Percentiles rank a stretch among this genome's conserved stretches.
These are phyloP conservation scores for Saitozyma podzolica DNA, from an alignment of 768 basidiomycete genomes.

Conservation along the genomic window DNA sequence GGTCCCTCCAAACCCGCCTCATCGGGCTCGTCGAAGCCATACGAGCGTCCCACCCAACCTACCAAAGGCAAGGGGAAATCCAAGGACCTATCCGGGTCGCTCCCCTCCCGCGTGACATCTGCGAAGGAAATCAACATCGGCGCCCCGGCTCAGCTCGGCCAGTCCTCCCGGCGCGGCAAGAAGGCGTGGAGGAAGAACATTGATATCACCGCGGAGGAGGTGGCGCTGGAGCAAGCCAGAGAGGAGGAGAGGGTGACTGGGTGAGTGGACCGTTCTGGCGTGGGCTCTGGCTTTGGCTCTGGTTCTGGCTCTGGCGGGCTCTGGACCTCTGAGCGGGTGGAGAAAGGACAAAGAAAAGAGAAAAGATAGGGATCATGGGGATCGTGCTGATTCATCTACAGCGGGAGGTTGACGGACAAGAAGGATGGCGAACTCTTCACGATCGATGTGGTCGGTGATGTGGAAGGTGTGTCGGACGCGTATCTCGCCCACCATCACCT, in stretches of 20 bases:
- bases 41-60: background rate
- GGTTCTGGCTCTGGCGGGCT: no score
- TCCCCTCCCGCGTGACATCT: background rate
- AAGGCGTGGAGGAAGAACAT: slow-evolving; percentile 92
- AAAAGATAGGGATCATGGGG: no score
- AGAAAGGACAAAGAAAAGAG: background rate
- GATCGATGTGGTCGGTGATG: slow-evolving; percentile 77
- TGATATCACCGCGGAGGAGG: slow-evolving; percentile 75
- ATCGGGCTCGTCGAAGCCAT: background rate
- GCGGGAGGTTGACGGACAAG: slow-evolving; percentile 48
- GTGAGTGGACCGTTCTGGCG: slow-evolving; percentile 55
- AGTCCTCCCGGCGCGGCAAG: slow-evolving; percentile 85
- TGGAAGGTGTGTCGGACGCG: slow-evolving; percentile 59
- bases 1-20: slow-evolving; percentile 5
- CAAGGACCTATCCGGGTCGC: background rate
- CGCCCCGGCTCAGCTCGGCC: slow-evolving; percentile 55
- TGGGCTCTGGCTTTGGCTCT: no score
- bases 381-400: slow-evolving; percentile 7
- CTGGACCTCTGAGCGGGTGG: background rate
- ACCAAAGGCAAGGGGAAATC: background rate
- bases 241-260: slow-evolving; percentile 79
- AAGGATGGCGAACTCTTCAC: slow-evolving; percentile 74
- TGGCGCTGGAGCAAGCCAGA: slow-evolving; percentile 70
- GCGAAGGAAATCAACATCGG: slow-evolving; percentile 31
- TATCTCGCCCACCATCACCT: background rate